Evolutionary conservation across 768 basidiomycete genomes (phyloP), one percentile per base, ranked within the genome.

Genomic region (Melanogaster broomeanus): DNA sequence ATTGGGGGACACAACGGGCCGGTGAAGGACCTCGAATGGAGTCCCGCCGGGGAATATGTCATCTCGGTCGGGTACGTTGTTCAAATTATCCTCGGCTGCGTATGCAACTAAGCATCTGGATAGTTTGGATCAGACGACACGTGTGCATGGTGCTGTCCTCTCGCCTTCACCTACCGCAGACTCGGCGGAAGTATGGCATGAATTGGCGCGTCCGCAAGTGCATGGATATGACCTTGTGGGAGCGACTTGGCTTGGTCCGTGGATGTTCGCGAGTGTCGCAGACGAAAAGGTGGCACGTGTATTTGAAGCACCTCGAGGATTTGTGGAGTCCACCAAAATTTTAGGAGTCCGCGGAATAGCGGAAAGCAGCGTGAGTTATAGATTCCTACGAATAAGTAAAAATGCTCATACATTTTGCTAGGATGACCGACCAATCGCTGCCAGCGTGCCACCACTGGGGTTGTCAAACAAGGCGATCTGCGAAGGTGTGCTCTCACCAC

Each of bases 211-310:
- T 4, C 97, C 97, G 18, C 97, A 99, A 69, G 85, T 98, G 16
- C 97, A 99, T 71, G 97, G 97, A 7, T 98, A 98, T 67, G 94
- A 98, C 62, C 73, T 98, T 33, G 75, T 95, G 16, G 87, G 85
- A 48, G 86, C 83, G 6, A 81, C 80, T 3, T 95, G 93, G 67
- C 77, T 96, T 41, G 78, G 80, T 51, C 74, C 87, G 0, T 73
- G 93, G 41, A 84, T 81, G 27, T 96, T 98, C 64, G 87, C 86
- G 18, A 95, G 91, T 59, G 86, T 93, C 41, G 93, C 94, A 10
- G 97, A 99, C 61, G 97, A 99, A 70, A 98, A 98, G 69, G 93
- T 98, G 11, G 83, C 85, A 12, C 83, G 97, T 37, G 83, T 98
- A 0, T 99, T 99, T 55, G 93, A 94, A 63, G 94, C 95, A 9